A percentile compares a stretch with the other conserved stretches of the same genome.
phyloP scores from a whole-genome alignment of 768 basidiomycete genomes.

The Rhodotorula paludigena region DNA sequence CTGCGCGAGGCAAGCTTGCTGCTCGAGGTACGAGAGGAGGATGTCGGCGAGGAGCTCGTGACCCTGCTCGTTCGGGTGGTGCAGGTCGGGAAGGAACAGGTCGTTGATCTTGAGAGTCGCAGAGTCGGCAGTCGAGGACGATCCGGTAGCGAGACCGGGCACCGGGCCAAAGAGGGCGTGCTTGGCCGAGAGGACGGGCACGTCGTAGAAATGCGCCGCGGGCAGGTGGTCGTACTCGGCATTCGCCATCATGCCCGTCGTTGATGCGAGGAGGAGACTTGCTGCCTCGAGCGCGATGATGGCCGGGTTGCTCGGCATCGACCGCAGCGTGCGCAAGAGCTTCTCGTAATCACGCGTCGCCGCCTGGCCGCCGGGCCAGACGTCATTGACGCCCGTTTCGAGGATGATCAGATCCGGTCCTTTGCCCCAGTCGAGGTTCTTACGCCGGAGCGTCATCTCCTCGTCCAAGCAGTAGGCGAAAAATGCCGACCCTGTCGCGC shows the following conservation, averaged over 20 bases:
- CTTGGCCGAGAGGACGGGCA: constrained; percentile 64
- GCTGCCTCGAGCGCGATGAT: constrained; percentile 80
- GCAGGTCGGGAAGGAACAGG: constrained; percentile 67
- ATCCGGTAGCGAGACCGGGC: constrained; percentile 10
- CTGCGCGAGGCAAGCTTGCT: constrained; percentile 65
- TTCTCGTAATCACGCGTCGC: constrained; percentile 51
- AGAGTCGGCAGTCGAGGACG: constrained; percentile 46
- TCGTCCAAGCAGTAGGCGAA: constrained; percentile 87
- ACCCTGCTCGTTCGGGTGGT: constrained; percentile 61
- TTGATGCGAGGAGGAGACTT: constrained; percentile 75
- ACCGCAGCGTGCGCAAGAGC: constrained; percentile 53
- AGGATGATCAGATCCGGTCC: constrained; percentile 84
- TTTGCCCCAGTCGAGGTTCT: constrained; percentile 83
- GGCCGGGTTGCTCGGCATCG: constrained; percentile 71
- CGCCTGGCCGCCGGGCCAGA: constrained; percentile 58
- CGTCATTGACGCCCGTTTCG: constrained; percentile 87
- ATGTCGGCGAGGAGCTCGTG: constrained; percentile 82
- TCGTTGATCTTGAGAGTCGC: constrained; percentile 63
- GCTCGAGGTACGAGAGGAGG: constrained; percentile 77
- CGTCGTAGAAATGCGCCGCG: constrained; percentile 92
- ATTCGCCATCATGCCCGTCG: constrained; percentile 75
- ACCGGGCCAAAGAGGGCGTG: constrained; percentile 29
- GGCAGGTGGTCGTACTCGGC: constrained; percentile 81
- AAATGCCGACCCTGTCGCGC: constrained; percentile 81
- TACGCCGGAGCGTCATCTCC: constrained; percentile 77